Evolutionary conservation across 2,329 filamentous ascomycete species (phyloP), one percentile per base, ranked within the genome.

Genomic region (Leptosphaerulina australis): DNA sequence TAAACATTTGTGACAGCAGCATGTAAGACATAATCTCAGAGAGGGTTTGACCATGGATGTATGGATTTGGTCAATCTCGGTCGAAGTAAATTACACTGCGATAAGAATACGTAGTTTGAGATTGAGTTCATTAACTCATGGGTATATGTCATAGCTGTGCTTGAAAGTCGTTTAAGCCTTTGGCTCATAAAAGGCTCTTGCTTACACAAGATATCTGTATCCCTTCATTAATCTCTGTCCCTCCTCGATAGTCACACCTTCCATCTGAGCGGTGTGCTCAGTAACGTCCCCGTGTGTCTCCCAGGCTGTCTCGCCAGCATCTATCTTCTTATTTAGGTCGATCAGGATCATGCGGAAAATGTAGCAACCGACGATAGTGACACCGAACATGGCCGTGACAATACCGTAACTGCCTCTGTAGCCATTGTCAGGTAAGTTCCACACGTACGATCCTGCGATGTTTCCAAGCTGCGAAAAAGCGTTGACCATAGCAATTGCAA

Each of bases 331-430:
- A 21, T 71, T 71, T 35, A 70, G 30, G 1, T 53, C 44, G 20
- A 63, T 35, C 24, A 72, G 26, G 20, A 72, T 63, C 2, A 64
- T 10, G 50, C 54, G 65, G 46, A 72, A 70, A 9, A 66, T 44
- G 17, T 53, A 65, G 50, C 79, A 84, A 4, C 82, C 82, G 0
- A 76, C 26, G 24, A 84, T 79, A 0, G 84, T 82, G 30, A 83
- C 59, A 3, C 81, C 82, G 61, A 86, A 87, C 84, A 87, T 87
- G 62, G 82, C 76, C 11, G 81, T 79, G 4, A 87, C 84, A 48
- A 87, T 84, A 3, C 82, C 84, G 60, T 87, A 87, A 53, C 82
- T 85, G 73, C 83, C 80, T 56, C 84, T 79, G 74, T 78, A 87
- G 0, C 84, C 84, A 54, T 86, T 79, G 0, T 78, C 82, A 18